Base-by-base conservation (phyloP, 202 grass and related monocot genomes). In the Setaria italica region DNA sequence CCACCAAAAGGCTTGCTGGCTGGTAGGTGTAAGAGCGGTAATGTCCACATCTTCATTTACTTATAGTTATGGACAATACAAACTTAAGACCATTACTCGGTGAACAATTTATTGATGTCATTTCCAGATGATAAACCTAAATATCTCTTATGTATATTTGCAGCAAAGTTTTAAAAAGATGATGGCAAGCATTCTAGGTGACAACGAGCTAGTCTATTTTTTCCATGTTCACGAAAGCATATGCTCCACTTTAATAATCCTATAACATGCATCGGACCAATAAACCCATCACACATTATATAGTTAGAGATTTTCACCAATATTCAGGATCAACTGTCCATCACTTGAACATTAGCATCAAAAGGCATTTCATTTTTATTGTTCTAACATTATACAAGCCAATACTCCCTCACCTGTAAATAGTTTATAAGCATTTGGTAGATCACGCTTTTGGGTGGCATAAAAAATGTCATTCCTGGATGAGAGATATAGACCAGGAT, bases 381-480 rank as follows among this genome's bases (percentile, higher is more conserved):
- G 42, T n/a, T 62, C n/a, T 53, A 83, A 17, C 1, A 43, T 70
- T 56, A 70, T 76, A 76, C 10, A 71, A 59, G 25, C 60, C 0
- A 60, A 47, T 35, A 21, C 16, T 15, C 11, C 79, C 84, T 80
- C 56, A 92, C 96, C 93, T 83, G 90, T 92, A 82, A 99, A 99
- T 66, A 99, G 86, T 86, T 88, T 94, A 60, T 94, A 90, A 37
- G 91, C 86, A 90, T 73, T 91, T 81, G 96, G 96, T 29, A 96
- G 69, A 57, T 96, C 93, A 41, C 91, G 91, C 82, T 94, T 99
- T 90, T 99, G 96, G 13, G 93, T 99, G 68, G 91, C 93, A 88
- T 99, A 99, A 80, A 90, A 94, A 21, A 99, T 79, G 41, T 99
- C 93, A 64, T 87, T 90, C 89, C 88, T 89, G 12, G 96, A 92